Conservation (phyloP, 2,329 filamentous ascomycete genomes). For the Ceratocystis cubensis region DNA sequence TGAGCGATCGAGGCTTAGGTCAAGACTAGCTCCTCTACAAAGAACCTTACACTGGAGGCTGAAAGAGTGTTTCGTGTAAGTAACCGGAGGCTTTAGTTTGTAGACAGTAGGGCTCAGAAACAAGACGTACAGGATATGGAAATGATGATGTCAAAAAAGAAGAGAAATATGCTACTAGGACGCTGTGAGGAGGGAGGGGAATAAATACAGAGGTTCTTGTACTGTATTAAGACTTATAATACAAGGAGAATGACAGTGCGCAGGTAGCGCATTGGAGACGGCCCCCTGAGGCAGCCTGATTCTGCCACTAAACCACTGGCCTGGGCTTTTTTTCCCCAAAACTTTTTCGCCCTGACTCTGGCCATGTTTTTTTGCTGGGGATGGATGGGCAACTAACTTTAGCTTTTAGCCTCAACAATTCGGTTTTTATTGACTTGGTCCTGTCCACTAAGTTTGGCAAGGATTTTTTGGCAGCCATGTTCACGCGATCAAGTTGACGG, state of each 20-base stretch:
- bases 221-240: background rate
- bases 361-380: constrained; percentile 3
- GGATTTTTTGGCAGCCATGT: background rate
- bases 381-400: background rate
- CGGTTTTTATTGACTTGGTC: background rate
- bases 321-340: constrained; percentile 8
- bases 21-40: background rate
- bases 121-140: background rate
- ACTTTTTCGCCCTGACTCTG: background rate
- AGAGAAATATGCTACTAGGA: background rate
- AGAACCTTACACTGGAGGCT: background rate
- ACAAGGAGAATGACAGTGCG: background rate
- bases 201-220: background rate
- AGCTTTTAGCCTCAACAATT: background rate
- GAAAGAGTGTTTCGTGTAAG: background rate
- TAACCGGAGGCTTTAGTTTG: background rate
- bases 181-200: background rate
- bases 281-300: background rate
- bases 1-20: background rate
- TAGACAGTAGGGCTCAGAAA: background rate
- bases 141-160: background rate
- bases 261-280: background rate
- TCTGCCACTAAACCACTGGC: background rate
- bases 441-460: background rate
- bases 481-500: background rate